Evolutionary conservation across 441 rosid genomes (phyloP), one percentile per base, ranked within the genome.

Genomic region (Oxalis stricta): DNA sequence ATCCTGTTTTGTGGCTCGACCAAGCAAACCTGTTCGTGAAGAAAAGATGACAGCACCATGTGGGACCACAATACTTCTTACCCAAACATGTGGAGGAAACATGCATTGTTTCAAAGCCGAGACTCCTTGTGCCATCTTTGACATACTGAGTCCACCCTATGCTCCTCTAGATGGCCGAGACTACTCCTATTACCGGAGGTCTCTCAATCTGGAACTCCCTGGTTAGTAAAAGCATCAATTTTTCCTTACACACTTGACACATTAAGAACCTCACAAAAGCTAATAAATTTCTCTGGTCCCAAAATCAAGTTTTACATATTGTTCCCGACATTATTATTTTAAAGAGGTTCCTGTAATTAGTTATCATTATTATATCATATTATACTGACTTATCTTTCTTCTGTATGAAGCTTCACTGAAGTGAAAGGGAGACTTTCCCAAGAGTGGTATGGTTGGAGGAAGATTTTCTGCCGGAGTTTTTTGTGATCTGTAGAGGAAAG

Each of bases 111-210:
- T 80, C 66, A 74, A 53, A 65, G 89, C 89, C 20, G 42, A 61
- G 40, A 71, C 79, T 46, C 84, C 77, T 31, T 80, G 89, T 48
- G 89, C 89, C 18, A 61, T 80, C 38, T 76, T 80, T 21, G 89
- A 80, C 50, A 76, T 80, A 59, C 64, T 80, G 59, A 65, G 84
- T 43, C 89, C 89, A 35, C 89, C 89, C 3, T 80, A 80, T 67
- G 71, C 84, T 24, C 44, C 89, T 7, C 63, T 72, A 35, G 65
- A 60, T 41, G 82, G 66, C 21, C 65, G 84, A 14, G 82, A 80
- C 42, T 80, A 84, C 73, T 76, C 75, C 38, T 80, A 80, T 59
- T 80, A 55, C 63, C 63, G 79, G 24, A 70, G 53, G 55, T 67
- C 77, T 16, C 71, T 61, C 7, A 44, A 68, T 42, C 56, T 58